These are phyloP conservation scores for Catharanthus roseus DNA, from an alignment of 257 asterid genomes.

Conservation along the genomic window DNA sequence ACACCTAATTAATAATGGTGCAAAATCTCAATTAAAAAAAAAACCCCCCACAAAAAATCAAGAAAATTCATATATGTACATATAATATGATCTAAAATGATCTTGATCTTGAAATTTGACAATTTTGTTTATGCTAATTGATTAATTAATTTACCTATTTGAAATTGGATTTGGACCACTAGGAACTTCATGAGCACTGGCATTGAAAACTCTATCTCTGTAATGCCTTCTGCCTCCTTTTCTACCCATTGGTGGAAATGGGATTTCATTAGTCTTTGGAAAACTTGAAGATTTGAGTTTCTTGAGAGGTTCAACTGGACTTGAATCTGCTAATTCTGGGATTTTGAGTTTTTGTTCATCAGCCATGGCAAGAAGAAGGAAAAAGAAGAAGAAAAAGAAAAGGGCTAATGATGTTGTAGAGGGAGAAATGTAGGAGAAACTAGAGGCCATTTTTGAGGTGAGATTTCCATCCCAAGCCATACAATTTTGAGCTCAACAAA, in stretches of 20 bases:
- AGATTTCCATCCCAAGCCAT: constrained; percentile 20
- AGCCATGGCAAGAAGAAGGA: constrained; percentile 17
- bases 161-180: constrained; percentile 78
- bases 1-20: constrained; percentile 13
- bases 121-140: too few species aligned
- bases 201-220: constrained; percentile 27
- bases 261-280: constrained; percentile 3
- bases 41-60: too few species aligned
- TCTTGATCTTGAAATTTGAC: constrained; percentile 3
- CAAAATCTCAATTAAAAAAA: too few species aligned
- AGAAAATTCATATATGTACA: background rate
- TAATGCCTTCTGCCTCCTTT: constrained; percentile 9
- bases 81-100: background rate
- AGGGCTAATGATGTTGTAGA: constrained; percentile 9
- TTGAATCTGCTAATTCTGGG: background rate
- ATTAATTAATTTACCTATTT: constrained; percentile 34
- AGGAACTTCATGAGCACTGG: constrained; percentile 62
- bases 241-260: constrained; percentile 14
- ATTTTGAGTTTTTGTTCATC: constrained; percentile 7
- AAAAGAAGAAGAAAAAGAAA: constrained; percentile 17
- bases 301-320: background rate
- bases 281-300: background rate
- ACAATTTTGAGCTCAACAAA: constrained; percentile 1
- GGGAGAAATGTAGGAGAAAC: constrained; percentile 16
- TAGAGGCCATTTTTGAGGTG: constrained; percentile 11